These are phyloP conservation scores for Kodamaea fungicola DNA, from an alignment of 1,139 yeast species.

Conservation along the genomic window DNA sequence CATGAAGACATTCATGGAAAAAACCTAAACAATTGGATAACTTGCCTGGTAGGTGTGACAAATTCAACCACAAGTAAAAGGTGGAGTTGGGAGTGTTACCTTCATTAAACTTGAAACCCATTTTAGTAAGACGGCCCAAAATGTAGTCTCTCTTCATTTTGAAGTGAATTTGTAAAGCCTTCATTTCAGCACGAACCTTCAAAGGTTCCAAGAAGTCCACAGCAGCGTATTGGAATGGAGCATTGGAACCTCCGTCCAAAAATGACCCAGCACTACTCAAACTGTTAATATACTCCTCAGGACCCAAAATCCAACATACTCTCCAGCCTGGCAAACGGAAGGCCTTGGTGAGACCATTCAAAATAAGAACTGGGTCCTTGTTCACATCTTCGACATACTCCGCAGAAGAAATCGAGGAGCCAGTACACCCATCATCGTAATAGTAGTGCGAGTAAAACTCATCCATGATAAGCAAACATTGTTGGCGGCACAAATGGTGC, in stretches of 20 bases:
- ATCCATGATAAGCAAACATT: slow-evolving; percentile 63
- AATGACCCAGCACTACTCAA: slow-evolving; percentile 63
- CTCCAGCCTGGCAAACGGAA: slow-evolving; percentile 72
- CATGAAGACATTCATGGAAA: slow-evolving; percentile 67
- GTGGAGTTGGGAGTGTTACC: slow-evolving; percentile 56
- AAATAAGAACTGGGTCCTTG: slow-evolving; percentile 58
- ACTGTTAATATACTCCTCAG: slow-evolving; percentile 58
- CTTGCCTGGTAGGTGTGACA: slow-evolving; percentile 57
- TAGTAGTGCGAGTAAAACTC: slow-evolving; percentile 65
- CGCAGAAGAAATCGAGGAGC: slow-evolving; percentile 56
- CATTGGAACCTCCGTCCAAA: slow-evolving; percentile 64
- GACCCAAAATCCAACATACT: slow-evolving; percentile 67
- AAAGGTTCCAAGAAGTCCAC: slow-evolving; percentile 54
- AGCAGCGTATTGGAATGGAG: slow-evolving; percentile 65
- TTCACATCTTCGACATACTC: slow-evolving; percentile 56
- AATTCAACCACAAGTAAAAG: slow-evolving; percentile 62
- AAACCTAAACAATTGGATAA: slow-evolving; percentile 61
- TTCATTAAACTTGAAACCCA: slow-evolving; percentile 55
- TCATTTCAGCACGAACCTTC: slow-evolving; percentile 53
- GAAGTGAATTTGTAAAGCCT: slow-evolving; percentile 59
- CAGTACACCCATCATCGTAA: slow-evolving; percentile 57
- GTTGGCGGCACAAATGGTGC: slow-evolving; percentile 56
- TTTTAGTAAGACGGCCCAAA: slow-evolving; percentile 45
- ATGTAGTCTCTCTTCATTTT: slow-evolving; percentile 62
- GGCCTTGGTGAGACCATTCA: slow-evolving; percentile 64